Conservation (phyloP, 495 filamentous ascomycete genomes). For the Penicillium alfredii region DNA sequence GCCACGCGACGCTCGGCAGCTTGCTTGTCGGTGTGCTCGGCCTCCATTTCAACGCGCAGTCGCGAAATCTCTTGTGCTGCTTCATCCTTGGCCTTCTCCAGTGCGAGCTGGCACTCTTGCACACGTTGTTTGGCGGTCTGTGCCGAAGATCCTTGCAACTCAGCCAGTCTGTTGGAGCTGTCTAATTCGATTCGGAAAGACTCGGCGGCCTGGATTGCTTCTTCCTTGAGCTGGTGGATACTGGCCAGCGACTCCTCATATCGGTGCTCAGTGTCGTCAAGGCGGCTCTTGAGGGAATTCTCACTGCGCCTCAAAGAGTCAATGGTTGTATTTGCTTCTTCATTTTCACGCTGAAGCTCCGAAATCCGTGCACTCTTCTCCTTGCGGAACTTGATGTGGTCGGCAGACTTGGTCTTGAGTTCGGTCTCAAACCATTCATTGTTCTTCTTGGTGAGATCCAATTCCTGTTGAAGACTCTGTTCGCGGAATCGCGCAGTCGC, state of each 20-base stretch:
- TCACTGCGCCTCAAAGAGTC: conserved; percentile 75
- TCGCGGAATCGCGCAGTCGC: conserved; percentile 80
- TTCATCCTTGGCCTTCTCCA: conserved; percentile 76
- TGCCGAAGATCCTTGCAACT: conserved; percentile 78
- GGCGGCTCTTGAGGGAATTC: conserved; percentile 66
- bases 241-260: conserved; percentile 73
- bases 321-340: conserved; percentile 69
- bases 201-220: conserved; percentile 69
- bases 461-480: conserved; percentile 79
- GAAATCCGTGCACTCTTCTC: conserved; percentile 84
- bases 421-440: conserved; percentile 90
- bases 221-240: conserved; percentile 81
- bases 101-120: conserved; percentile 68
- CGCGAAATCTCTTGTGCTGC: conserved; percentile 74
- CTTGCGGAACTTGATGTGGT: conserved; percentile 85
- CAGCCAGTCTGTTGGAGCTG: conserved; percentile 68
- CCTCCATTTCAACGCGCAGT: conserved; percentile 73
- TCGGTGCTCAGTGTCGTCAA: conserved; percentile 80
- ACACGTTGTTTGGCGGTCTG: conserved; percentile 73
- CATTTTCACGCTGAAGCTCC: conserved; percentile 80
- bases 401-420: conserved; percentile 78
- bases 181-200: conserved; percentile 79
- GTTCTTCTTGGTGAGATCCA: conserved; percentile 77
- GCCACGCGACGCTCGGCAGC: conserved; percentile 61
- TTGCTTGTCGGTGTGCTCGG: conserved; percentile 66